Percentiles rank a stretch among this genome's conserved stretches.
These are phyloP conservation scores for Cryptosporidium ubiquitum DNA, from an alignment of 169 alveolate genomes.

Conservation along the genomic window DNA sequence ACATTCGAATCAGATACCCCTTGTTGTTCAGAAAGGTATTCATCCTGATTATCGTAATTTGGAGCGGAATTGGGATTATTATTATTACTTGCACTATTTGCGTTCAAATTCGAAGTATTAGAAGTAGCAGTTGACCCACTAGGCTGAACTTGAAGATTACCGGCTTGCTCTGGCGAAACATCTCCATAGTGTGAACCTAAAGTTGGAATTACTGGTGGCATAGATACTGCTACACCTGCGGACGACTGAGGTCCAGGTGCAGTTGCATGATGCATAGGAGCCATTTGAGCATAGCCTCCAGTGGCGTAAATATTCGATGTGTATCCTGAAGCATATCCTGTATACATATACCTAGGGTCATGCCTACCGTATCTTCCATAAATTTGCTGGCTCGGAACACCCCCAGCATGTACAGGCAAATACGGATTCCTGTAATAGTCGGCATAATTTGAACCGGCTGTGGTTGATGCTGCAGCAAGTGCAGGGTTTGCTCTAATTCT, in stretches of 20 bases:
- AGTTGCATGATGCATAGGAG: conserved; percentile 3
- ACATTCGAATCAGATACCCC: conserved; percentile 14
- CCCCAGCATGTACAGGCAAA: conserved; percentile 54
- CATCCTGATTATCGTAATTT: conserved; percentile 7
- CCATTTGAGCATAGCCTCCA: conserved; percentile 60
- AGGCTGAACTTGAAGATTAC: conserved; percentile 6
- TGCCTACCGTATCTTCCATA: conserved; percentile 70
- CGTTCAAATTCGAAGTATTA: background rate
- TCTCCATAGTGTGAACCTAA: conserved; percentile 27
- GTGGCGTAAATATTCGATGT: conserved; percentile 30
- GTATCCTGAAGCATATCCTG: conserved; percentile 42
- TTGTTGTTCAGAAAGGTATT: background rate
- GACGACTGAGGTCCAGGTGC: conserved; percentile 24
- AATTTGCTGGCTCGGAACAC: conserved; percentile 60
- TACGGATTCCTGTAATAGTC: conserved; percentile 65
- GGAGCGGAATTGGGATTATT: conserved; percentile 1
- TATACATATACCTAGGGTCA: conserved; percentile 64
- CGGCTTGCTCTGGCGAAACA: conserved; percentile 17
- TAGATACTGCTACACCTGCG: conserved; percentile 7
- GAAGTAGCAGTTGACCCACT: background rate
- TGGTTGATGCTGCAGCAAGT: conserved; percentile 31
- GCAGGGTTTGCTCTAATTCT: conserved; percentile 42
- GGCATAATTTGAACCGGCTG: conserved; percentile 41
- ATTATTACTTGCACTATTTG: background rate
- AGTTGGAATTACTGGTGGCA: conserved; percentile 49